A percentile compares a stretch with the other conserved stretches of the same genome.
phyloP scores from a whole-genome alignment of 495 filamentous ascomycete genomes.

The Halenospora varia region DNA sequence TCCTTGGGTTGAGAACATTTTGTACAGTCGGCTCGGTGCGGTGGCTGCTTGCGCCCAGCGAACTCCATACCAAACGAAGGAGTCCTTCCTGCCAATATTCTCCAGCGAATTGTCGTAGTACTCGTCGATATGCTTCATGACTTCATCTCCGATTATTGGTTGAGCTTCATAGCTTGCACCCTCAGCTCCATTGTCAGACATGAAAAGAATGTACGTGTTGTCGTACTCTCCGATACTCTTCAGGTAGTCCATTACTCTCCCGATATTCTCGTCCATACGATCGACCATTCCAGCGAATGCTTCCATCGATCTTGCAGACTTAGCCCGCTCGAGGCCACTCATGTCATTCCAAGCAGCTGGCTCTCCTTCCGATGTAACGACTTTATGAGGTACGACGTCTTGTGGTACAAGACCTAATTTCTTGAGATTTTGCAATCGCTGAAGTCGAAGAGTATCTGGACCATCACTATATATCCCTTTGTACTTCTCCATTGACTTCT shows the following conservation, averaged over 20 bases:
- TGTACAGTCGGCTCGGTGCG: slow-evolving; percentile 58
- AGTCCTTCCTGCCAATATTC: slow-evolving; percentile 57
- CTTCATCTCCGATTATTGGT: slow-evolving; percentile 43
- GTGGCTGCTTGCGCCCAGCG: slow-evolving; percentile 64
- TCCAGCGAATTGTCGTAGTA: slow-evolving; percentile 62
- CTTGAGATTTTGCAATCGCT: slow-evolving; percentile 46
- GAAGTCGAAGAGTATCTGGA: slow-evolving; percentile 47
- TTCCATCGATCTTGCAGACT: slow-evolving; percentile 56
- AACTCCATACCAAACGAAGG: slow-evolving; percentile 64
- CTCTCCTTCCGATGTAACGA: slow-evolving; percentile 45
- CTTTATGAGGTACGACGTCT: slow-evolving; percentile 49
- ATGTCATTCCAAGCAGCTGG: slow-evolving; percentile 47
- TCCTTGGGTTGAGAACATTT: slow-evolving; percentile 60
- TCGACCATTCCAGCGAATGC: slow-evolving; percentile 64
- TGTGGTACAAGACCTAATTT: slow-evolving; percentile 47
- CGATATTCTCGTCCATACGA: slow-evolving; percentile 58
- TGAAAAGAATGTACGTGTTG: slow-evolving; percentile 61
- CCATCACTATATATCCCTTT: slow-evolving; percentile 53
- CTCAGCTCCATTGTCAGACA: slow-evolving; percentile 63
- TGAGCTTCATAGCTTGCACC: slow-evolving; percentile 59
- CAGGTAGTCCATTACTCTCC: slow-evolving; percentile 54
- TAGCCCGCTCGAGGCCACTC: slow-evolving; percentile 43
- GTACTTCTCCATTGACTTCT: slow-evolving; percentile 23
- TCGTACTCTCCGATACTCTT: slow-evolving; percentile 54
- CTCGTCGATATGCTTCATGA: slow-evolving; percentile 51